These are phyloP conservation scores for Fusarium nanum DNA, from an alignment of 2,329 filamentous ascomycete species.

Conservation along the genomic window DNA sequence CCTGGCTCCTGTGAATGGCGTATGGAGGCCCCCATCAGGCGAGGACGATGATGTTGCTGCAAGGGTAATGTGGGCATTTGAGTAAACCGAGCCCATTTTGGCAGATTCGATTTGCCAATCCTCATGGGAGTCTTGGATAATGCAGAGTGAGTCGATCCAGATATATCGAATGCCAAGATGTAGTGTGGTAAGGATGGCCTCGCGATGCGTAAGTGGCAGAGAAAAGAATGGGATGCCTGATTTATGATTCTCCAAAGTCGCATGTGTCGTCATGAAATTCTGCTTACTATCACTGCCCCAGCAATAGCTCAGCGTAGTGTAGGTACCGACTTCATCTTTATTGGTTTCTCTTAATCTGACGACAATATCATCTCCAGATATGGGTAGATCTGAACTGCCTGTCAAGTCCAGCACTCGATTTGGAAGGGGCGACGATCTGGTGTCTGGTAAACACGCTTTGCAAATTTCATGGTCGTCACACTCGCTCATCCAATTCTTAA, in stretches of 20 bases:
- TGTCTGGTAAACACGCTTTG: background rate
- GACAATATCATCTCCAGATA: background rate
- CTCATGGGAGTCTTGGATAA: constrained; percentile 10
- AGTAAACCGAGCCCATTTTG: constrained; percentile 1
- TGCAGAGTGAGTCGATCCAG: constrained; percentile 21
- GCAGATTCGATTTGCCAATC: constrained; percentile 15
- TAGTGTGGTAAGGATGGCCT: background rate
- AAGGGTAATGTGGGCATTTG: background rate
- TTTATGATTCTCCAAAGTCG: background rate
- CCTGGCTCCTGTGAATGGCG: background rate
- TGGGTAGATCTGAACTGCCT: background rate
- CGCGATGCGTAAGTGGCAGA: background rate
- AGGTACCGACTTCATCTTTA: background rate
- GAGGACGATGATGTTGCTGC: background rate
- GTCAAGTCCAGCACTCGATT: background rate
- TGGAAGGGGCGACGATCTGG: background rate
- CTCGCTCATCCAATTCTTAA: background rate
- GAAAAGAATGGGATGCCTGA: background rate
- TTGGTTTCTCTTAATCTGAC: background rate
- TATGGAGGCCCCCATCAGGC: constrained; percentile 7
- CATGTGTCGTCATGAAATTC: background rate
- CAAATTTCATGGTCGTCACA: background rate
- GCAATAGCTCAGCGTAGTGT: constrained; percentile 19
- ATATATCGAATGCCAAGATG: background rate
- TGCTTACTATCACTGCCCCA: constrained; percentile 1